Percentiles rank a stretch among this genome's conserved stretches.
Evolutionary conservation across 257 asterid genomes (phyloP).

Genomic region (Solanum medicagineum): DNA sequence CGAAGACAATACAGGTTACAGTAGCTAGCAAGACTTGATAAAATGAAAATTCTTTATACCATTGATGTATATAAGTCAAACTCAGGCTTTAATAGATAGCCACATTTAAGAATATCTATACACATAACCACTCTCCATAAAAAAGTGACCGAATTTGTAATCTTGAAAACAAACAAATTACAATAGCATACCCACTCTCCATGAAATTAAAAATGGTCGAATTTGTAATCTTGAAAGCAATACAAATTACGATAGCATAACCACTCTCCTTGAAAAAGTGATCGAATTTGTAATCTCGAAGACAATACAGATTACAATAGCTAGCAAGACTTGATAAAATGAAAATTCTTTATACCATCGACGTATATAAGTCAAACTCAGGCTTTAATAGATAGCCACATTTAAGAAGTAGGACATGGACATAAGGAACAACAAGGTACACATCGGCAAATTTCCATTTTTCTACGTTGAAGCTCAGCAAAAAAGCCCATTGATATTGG

Average conservation of each 20-base stretch:
- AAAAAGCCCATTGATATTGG: neutral
- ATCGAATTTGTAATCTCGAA: neutral
- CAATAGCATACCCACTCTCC: no score
- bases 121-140: no score
- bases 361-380: neutral
- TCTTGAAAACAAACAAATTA: no score
- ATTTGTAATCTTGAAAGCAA: no score
- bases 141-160: no score
- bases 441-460: neutral
- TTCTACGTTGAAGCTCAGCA: neutral
- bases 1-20: neutral
- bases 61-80: neutral
- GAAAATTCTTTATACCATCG: neutral
- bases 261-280: no score
- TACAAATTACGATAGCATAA: no score
- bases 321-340: neutral
- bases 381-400: neutral
- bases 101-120: neutral
- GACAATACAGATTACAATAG: no score
- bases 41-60: neutral
- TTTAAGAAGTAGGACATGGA: neutral
- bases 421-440: neutral
- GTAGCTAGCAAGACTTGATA: neutral
- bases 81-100: neutral
- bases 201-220: no score